Conservation (phyloP, 441 rosid species). For the Aquilaria agallochum region DNA sequence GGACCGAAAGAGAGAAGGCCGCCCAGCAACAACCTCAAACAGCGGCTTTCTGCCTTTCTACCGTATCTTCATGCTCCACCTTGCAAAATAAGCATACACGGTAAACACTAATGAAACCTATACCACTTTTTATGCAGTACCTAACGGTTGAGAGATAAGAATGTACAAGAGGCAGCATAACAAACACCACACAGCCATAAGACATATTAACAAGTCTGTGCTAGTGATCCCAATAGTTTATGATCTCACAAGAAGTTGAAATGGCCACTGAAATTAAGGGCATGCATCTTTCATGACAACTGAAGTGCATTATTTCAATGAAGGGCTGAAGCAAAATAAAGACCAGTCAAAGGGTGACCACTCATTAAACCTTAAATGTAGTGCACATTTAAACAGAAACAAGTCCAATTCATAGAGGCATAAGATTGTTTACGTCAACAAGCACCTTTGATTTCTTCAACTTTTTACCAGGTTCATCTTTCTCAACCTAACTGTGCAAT, state of each 20-base stretch:
- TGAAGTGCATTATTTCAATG: too few species aligned
- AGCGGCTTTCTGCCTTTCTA: constrained; percentile 9
- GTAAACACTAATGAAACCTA: not conserved
- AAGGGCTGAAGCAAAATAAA: too few species aligned
- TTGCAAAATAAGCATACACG: not conserved
- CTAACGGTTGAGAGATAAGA: not conserved
- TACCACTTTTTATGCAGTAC: not conserved
- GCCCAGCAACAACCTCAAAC: not conserved
- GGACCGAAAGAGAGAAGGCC: too few species aligned
- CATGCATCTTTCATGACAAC: too few species aligned
- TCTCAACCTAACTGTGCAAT: constrained; percentile 5
- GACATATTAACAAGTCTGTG: too few species aligned
- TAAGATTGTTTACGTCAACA: constrained; percentile 11
- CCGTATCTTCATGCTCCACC: constrained; percentile 15
- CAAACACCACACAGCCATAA: not conserved
- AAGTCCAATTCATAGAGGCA: not conserved
- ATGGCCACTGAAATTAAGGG: too few species aligned
- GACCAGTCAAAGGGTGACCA: not conserved
- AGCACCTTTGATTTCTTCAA: constrained; percentile 14
- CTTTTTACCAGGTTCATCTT: constrained; percentile 10
- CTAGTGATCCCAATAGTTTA: too few species aligned
- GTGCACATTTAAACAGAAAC: not conserved
- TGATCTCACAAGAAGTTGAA: too few species aligned
- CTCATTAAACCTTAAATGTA: not conserved
- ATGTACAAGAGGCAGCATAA: not conserved